These are phyloP conservation scores for Uncinocarpus reesii DNA, from an alignment of 2,329 filamentous ascomycete species.

Conservation along the genomic window DNA sequence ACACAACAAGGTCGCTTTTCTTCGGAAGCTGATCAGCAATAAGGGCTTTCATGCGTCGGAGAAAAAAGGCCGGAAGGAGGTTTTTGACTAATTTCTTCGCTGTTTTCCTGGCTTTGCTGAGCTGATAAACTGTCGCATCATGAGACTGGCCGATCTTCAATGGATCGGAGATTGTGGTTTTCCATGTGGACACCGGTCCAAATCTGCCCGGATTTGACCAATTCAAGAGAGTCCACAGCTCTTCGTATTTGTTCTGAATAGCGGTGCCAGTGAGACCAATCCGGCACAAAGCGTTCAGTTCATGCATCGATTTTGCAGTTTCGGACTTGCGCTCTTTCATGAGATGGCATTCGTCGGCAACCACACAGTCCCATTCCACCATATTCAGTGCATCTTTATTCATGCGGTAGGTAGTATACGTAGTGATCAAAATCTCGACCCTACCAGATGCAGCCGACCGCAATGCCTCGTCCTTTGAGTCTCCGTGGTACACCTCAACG, in stretches of 20 bases:
- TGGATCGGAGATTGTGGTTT: slow-evolving; percentile 63
- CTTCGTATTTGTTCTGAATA: slow-evolving; percentile 96
- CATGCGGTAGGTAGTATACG: slow-evolving; percentile 75
- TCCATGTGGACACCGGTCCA: slow-evolving; percentile 64
- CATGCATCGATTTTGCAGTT: slow-evolving; percentile 75
- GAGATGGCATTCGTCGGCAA: slow-evolving; percentile 87
- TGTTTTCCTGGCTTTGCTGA: slow-evolving; percentile 69
- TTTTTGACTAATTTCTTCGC: slow-evolving; percentile 79
- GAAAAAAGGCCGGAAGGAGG: slow-evolving; percentile 77
- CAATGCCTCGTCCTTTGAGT: slow-evolving; percentile 57
- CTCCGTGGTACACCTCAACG: slow-evolving; percentile 70
- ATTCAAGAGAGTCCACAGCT: slow-evolving; percentile 90
- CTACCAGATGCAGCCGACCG: slow-evolving; percentile 63
- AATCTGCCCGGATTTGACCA: slow-evolving; percentile 82
- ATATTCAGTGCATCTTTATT: slow-evolving; percentile 70
- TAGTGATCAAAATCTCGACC: slow-evolving; percentile 86
- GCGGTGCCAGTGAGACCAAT: slow-evolving; percentile 92
- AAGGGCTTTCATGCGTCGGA: slow-evolving; percentile 83
- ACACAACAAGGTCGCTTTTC: slow-evolving; percentile 89
- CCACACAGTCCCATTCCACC: slow-evolving; percentile 82
- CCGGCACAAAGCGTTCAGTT: slow-evolving; percentile 80
- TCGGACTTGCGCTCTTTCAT: slow-evolving; percentile 72
- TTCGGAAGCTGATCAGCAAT: slow-evolving; percentile 89
- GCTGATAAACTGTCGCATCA: slow-evolving; percentile 72
- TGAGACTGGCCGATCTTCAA: slow-evolving; percentile 84